Conservation (phyloP, 2,329 filamentous ascomycete species). For the Phialophora chinensis region DNA sequence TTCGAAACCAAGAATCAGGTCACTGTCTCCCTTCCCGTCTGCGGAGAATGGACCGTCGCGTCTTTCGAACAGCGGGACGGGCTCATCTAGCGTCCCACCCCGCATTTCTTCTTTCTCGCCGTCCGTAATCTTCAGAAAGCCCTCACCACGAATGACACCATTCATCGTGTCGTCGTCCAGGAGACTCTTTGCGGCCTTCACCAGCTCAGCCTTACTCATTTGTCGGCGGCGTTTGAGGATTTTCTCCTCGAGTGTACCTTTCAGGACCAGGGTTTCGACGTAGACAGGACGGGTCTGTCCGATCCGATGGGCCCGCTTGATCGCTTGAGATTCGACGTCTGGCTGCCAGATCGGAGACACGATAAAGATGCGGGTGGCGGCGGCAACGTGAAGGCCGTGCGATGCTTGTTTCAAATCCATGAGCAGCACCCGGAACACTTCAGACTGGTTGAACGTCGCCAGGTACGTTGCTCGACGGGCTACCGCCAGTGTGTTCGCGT, state of each 20-base stretch:
- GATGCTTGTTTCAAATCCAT: constrained; percentile 93
- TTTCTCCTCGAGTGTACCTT: constrained; percentile 80
- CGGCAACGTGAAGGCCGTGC: constrained; percentile 82
- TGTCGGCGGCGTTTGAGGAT: constrained; percentile 74
- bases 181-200: constrained; percentile 59
- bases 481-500: constrained; percentile 61
- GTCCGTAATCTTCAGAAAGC: constrained; percentile 52
- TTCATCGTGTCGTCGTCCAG: constrained; percentile 65
- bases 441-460: constrained; percentile 73
- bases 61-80: constrained; percentile 30
- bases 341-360: constrained; percentile 86
- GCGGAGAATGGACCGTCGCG: constrained; percentile 9
- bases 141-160: constrained; percentile 64
- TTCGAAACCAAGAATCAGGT: constrained; percentile 23
- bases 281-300: constrained; percentile 78
- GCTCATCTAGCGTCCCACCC: constrained; percentile 22
- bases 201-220: constrained; percentile 70
- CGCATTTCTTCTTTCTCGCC: constrained; percentile 40
- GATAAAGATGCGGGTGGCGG: constrained; percentile 85
- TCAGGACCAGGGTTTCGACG: constrained; percentile 84
- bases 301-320: constrained; percentile 87
- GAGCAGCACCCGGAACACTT: constrained; percentile 75
- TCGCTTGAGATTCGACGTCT: constrained; percentile 83
- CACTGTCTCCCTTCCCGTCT: constrained; percentile 13
- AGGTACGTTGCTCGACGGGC: constrained; percentile 75